Percentiles rank a stretch among this genome's conserved stretches.
Conservation (phyloP, 2,329 filamentous ascomycete genomes). For the Penicillium sp. region DNA sequence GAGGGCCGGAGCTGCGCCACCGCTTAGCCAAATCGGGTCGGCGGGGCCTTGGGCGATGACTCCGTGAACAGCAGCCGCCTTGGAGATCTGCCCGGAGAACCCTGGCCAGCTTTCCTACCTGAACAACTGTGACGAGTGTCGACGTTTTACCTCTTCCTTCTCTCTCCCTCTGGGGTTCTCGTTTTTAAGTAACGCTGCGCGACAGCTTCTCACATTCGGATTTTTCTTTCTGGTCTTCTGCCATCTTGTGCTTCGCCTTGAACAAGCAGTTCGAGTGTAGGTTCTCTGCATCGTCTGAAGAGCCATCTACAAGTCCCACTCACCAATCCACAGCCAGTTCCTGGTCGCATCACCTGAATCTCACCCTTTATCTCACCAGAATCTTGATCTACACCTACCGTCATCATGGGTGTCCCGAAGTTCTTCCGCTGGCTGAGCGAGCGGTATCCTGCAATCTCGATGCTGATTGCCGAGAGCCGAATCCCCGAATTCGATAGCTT, state of each 20-base stretch:
- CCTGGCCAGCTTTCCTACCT: not conserved
- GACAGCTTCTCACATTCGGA: too few relatives aligned
- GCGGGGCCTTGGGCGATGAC: constrained; percentile 20
- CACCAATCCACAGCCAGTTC: not conserved
- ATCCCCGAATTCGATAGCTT: constrained; percentile 98
- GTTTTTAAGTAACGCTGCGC: not conserved
- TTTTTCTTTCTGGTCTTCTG: too few relatives aligned
- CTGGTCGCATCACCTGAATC: constrained; percentile 7
- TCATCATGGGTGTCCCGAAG: constrained; percentile 66
- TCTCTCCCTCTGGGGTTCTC: not conserved
- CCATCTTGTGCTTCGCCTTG: not conserved
- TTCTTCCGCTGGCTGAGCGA: constrained; percentile 99
- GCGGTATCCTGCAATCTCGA: constrained; percentile 96
- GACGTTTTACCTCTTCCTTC: constrained; percentile 1
- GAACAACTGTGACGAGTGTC: not conserved
- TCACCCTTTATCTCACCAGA: constrained; percentile 1
- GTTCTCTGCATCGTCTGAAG: not conserved
- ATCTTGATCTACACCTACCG: constrained; percentile 10
- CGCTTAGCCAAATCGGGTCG: constrained; percentile 20
- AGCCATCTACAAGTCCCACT: not conserved
- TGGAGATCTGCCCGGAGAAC: not conserved
- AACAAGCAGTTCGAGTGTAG: not conserved
- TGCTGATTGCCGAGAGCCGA: constrained; percentile 95
- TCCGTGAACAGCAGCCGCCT: not conserved
- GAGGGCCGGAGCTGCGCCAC: constrained; percentile 6